Evolutionary conservation across 2,329 filamentous ascomycete species (phyloP).

Genomic region (Penicillium verrucosum): DNA sequence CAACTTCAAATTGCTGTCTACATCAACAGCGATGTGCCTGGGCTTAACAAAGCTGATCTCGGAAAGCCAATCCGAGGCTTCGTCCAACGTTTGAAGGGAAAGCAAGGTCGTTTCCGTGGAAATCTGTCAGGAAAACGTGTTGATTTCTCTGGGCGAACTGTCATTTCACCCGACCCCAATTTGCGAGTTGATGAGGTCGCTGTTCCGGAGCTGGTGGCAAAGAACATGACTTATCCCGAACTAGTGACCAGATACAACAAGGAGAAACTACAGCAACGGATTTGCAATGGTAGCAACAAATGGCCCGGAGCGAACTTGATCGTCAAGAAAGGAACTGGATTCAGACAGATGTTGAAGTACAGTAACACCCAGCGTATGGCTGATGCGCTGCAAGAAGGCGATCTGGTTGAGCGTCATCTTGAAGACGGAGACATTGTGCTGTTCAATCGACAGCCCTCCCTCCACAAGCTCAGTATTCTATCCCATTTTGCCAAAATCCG

Average conservation of each 20-base stretch:
- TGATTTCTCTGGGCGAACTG: constrained; percentile 94
- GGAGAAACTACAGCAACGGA: constrained; percentile 69
- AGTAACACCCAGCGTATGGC: constrained; percentile 70
- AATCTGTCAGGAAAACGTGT: constrained; percentile 98
- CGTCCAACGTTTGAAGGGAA: constrained; percentile 92
- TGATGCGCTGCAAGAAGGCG: constrained; percentile 71
- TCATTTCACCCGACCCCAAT: constrained; percentile 97
- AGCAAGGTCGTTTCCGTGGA: constrained; percentile 93
- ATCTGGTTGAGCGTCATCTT: constrained; percentile 89
- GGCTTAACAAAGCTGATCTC: constrained; percentile 81
- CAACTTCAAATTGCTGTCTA: constrained; percentile 96
- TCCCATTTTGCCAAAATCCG: constrained; percentile 90
- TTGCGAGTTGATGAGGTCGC: constrained; percentile 90
- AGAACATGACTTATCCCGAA: constrained; percentile 94
- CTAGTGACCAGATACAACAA: constrained; percentile 81
- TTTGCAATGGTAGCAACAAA: constrained; percentile 70
- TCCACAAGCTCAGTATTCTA: constrained; percentile 98
- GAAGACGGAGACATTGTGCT: constrained; percentile 94
- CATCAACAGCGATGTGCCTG: constrained; percentile 93
- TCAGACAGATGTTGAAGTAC: constrained; percentile 73
- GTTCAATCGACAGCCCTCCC: constrained; percentile 95
- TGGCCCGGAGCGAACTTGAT: constrained; percentile 89
- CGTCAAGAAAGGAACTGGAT: constrained; percentile 66
- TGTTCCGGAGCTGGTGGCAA: constrained; percentile 85
- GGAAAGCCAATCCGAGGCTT: constrained; percentile 90